phyloP scores from a whole-genome alignment of 345 rosid species.

The Cochlearia excelsa region DNA sequence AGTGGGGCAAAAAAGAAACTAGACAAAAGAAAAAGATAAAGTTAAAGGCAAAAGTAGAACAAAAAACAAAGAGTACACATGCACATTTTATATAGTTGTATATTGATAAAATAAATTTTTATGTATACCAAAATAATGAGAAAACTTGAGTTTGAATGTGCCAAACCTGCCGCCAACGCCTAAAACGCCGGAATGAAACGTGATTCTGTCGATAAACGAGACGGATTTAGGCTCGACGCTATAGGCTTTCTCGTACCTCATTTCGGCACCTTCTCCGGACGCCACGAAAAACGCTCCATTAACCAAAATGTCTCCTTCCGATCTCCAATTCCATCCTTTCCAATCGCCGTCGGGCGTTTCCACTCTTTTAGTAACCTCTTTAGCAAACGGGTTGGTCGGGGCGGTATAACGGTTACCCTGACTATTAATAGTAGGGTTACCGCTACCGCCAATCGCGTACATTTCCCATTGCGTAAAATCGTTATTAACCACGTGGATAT shows the following conservation, averaged over 20 bases:
- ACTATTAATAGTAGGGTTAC: slow-evolving; percentile 89
- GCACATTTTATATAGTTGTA: background rate
- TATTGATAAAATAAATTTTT: background rate
- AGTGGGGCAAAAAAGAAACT: slow-evolving; percentile 22
- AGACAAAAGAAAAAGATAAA: slow-evolving; percentile 16
- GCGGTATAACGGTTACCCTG: slow-evolving; percentile 95
- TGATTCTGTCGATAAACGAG: slow-evolving; percentile 54
- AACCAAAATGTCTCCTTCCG: slow-evolving; percentile 82
- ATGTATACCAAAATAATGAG: no score
- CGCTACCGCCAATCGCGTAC: slow-evolving; percentile 99
- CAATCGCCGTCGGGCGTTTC: slow-evolving; percentile 68
- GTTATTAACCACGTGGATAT: slow-evolving; percentile 91
- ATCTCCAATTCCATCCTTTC: slow-evolving; percentile 52
- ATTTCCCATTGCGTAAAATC: slow-evolving; percentile 95
- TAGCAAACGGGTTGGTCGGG: slow-evolving; percentile 70
- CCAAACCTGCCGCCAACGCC: slow-evolving; percentile 79
- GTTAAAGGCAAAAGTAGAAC: slow-evolving; percentile 32
- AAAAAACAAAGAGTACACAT: slow-evolving; percentile 7
- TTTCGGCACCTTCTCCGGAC: slow-evolving; percentile 71
- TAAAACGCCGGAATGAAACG: slow-evolving; percentile 64
- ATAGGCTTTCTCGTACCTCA: slow-evolving; percentile 78
- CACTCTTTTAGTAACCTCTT: slow-evolving; percentile 85
- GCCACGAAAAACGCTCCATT: slow-evolving; percentile 90
- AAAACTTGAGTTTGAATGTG: no score
- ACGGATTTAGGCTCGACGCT: slow-evolving; percentile 93